Base-by-base conservation (phyloP, 2,329 filamentous ascomycete species). In the Alternaria conjuncta region DNA sequence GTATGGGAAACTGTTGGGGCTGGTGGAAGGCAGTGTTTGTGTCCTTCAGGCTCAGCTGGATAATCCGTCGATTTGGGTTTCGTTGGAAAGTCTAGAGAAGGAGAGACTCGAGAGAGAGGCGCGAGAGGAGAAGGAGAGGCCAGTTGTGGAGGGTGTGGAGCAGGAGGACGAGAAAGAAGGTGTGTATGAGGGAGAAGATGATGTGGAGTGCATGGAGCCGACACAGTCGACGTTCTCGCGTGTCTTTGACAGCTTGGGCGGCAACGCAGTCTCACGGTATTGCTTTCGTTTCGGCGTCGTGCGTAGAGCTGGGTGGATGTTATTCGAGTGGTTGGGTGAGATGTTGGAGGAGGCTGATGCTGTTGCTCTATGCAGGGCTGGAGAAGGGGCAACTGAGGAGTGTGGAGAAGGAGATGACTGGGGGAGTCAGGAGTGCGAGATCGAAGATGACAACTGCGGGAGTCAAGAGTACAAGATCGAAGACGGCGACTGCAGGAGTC, bases 1-100 rank as follows among this genome's bases (percentile, higher is more conserved):
- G 0, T 36, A 36, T 36, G 15, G 2, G 4, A 3, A 1, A 0
- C 3, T n/a, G 0, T 0, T 36, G 13, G 32, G 32, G 32, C 0
- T 36, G 0, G 13, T 36, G 8, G 32, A 36, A 7, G 13, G 2
- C 1, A 6, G 30, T 1, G 4, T 32, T 32, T 15, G 13, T 32
- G 4, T 0, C 0, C 30, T 32, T 3, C 30, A 32, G 30, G 32
- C 4, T 4, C 32, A 36, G 7, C 8, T 36, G 1, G 32, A n/a
- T n/a, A 15, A 36, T n/a, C 1, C 15, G 32, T 4, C 0, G 32
- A 10, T n/a, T 0, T 36, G 32, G 32, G 32, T n/a, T 10, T n/a
- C 15, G 15, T 2, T 5, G 21, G 4, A 23, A 5, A 5, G 3
- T 23, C n/a, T 36, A 7, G 13, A n/a, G 0, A 3, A 0, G 15